phyloP scores from a whole-genome alignment of 257 asterid genomes.

The Ligustrum vulgare region DNA sequence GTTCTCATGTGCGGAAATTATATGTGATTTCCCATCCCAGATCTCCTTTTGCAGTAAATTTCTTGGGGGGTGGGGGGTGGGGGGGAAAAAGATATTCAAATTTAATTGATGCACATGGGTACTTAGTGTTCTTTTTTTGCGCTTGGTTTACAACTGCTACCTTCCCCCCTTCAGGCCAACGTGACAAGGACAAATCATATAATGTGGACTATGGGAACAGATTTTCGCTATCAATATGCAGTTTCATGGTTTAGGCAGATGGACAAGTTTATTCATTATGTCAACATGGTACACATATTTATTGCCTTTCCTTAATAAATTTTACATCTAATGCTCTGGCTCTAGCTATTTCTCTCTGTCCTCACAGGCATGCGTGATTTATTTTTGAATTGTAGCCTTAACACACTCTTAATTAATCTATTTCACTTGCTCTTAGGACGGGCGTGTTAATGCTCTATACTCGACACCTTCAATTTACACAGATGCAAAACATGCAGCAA shows the following conservation, averaged over 20 bases:
- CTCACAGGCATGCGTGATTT: not conserved
- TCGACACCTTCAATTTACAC: slow-evolving; percentile 79
- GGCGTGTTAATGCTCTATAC: slow-evolving; percentile 76
- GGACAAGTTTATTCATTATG: slow-evolving; percentile 83
- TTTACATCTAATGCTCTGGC: not conserved
- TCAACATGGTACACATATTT: slow-evolving; percentile 48
- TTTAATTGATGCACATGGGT: slow-evolving; percentile 15
- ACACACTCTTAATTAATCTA: slow-evolving; percentile 19
- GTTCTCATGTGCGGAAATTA: slow-evolving; percentile 12
- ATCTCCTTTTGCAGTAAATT: not conserved
- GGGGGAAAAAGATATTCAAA: slow-evolving; percentile 4
- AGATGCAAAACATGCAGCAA: slow-evolving; percentile 68
- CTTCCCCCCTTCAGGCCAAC: slow-evolving; percentile 50
- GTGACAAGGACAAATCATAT: slow-evolving; percentile 71
- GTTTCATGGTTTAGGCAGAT: slow-evolving; percentile 77
- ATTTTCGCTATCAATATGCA: slow-evolving; percentile 78
- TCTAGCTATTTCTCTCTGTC: too few species aligned
- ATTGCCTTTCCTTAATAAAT: not conserved
- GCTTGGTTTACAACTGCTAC: slow-evolving; percentile 9
- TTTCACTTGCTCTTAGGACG: slow-evolving; percentile 54
- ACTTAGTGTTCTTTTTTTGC: slow-evolving; percentile 3
- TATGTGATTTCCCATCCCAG: slow-evolving; percentile 8
- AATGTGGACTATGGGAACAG: slow-evolving; percentile 88
- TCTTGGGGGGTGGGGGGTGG: too few species aligned
- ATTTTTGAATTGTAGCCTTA: slow-evolving; percentile 1